A percentile compares a stretch with the other conserved stretches of the same genome.
phyloP scores from a whole-genome alignment of 192 early-diverging fungal genomes.

The Coemansia sp. region DNA sequence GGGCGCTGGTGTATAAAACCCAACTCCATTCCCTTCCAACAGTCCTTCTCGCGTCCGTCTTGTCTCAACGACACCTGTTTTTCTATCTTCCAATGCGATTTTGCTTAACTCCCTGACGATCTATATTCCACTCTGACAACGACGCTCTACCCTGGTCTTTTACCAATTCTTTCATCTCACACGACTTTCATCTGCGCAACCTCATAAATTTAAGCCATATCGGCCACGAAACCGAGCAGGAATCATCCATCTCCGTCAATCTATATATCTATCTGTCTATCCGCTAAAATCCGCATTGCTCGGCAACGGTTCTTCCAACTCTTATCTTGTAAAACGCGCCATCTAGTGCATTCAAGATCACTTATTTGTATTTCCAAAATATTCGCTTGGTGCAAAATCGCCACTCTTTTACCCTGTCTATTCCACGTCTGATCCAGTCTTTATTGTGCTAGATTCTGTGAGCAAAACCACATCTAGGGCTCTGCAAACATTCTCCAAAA shows the following conservation, averaged over 20 bases:
- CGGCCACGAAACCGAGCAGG: background rate
- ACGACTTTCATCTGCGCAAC: background rate
- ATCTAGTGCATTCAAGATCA: background rate
- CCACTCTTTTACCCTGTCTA: background rate
- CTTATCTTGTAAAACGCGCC: background rate
- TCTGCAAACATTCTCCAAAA: background rate
- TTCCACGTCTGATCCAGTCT: background rate
- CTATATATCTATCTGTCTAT: background rate
- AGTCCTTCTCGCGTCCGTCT: background rate
- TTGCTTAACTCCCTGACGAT: conserved; percentile 19
- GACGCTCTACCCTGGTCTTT: background rate
- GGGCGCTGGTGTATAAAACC: conserved; percentile 5
- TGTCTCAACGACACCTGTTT: background rate
- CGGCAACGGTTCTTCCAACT: background rate
- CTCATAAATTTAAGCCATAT: background rate
- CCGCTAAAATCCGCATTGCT: background rate
- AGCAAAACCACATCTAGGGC: background rate
- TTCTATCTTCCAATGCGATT: background rate
- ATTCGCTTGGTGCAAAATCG: background rate
- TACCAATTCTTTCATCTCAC: background rate
- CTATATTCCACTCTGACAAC: background rate
- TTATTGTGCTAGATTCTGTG: background rate
- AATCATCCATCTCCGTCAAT: background rate
- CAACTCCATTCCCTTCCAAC: background rate
- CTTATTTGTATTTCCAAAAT: background rate